Percentiles rank a stretch among this genome's conserved stretches.
These are phyloP conservation scores for Chrysoporthe deuterocubensis DNA, from an alignment of 2,329 filamentous ascomycete genomes.

Conservation along the genomic window DNA sequence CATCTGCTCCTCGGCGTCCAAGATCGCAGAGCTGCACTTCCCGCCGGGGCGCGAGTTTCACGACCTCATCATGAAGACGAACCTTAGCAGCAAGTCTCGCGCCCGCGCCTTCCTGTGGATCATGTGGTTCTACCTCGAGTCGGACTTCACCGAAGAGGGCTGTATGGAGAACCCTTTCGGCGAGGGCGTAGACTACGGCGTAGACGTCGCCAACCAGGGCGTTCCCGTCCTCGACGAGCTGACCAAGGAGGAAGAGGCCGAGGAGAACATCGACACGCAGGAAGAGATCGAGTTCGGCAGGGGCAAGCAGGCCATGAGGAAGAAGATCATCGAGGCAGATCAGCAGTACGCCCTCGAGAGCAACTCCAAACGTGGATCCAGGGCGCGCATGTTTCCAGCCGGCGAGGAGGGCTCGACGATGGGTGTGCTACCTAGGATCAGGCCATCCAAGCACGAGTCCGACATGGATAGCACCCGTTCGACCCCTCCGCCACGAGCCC, in stretches of 20 bases:
- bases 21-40: constrained; percentile 93
- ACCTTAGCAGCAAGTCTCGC: constrained; percentile 79
- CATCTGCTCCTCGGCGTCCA: constrained; percentile 85
- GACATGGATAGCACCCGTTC: constrained; percentile 58
- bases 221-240: constrained; percentile 70
- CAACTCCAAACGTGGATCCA: constrained; percentile 59
- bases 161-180: constrained; percentile 93
- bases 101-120: constrained; percentile 93
- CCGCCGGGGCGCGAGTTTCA: constrained; percentile 86
- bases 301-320: constrained; percentile 74
- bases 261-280: constrained; percentile 75
- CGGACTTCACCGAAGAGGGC: constrained; percentile 87
- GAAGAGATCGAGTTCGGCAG: constrained; percentile 73
- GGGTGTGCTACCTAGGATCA: constrained; percentile 64
- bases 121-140: constrained; percentile 99
- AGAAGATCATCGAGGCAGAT: constrained; percentile 75
- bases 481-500: constrained; percentile 52
- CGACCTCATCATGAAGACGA: constrained; percentile 91
- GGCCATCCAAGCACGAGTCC: constrained; percentile 65
- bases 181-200: constrained; percentile 65
- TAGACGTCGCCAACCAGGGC: constrained; percentile 68
- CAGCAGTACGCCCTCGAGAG: constrained; percentile 69
- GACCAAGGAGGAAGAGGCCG: constrained; percentile 64
- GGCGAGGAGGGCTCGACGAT: constrained; percentile 56
- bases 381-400: constrained; percentile 36